These are phyloP conservation scores for Rhodosporidiobolus sp. DNA, from an alignment of 768 basidiomycete species.

Conservation along the genomic window DNA sequence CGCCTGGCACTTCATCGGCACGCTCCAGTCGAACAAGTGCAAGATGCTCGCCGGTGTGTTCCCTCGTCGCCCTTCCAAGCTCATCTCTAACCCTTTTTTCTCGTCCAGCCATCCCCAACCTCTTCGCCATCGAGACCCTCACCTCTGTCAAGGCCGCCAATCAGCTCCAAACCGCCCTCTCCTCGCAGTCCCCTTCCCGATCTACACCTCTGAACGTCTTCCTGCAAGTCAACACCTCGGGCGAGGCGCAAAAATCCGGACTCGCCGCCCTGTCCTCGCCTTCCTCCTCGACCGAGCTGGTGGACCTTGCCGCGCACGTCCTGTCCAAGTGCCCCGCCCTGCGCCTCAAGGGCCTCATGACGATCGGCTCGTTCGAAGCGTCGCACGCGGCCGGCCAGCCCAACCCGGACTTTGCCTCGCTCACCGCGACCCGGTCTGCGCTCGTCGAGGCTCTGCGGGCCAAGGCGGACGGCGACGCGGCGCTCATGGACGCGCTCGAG, in stretches of 20 bases:
- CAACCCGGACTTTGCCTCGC: constrained; percentile 70
- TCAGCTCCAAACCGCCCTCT: constrained; percentile 69
- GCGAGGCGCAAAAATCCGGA: constrained; percentile 87
- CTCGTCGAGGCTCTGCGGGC: constrained; percentile 17
- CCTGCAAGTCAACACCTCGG: constrained; percentile 91
- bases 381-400: constrained; percentile 54
- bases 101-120: constrained; percentile 74
- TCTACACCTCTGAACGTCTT: constrained; percentile 80
- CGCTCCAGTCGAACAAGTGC: constrained; percentile 87
- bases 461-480: not conserved
- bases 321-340: constrained; percentile 69
- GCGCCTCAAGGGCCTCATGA: constrained; percentile 85
- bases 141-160: constrained; percentile 75
- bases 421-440: constrained; percentile 14
- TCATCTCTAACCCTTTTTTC: not conserved
- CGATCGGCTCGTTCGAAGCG: constrained; percentile 78
- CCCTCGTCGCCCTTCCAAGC: constrained; percentile 11
- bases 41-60: constrained; percentile 75
- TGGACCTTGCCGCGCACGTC: constrained; percentile 67
- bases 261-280: constrained; percentile 58
- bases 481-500: constrained; percentile 6
- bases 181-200: constrained; percentile 67
- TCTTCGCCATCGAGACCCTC: constrained; percentile 80
- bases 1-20: constrained; percentile 95
- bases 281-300: constrained; percentile 55